Base-by-base conservation (phyloP, 179 eudicot genomes). In the Silene coronaria region DNA sequence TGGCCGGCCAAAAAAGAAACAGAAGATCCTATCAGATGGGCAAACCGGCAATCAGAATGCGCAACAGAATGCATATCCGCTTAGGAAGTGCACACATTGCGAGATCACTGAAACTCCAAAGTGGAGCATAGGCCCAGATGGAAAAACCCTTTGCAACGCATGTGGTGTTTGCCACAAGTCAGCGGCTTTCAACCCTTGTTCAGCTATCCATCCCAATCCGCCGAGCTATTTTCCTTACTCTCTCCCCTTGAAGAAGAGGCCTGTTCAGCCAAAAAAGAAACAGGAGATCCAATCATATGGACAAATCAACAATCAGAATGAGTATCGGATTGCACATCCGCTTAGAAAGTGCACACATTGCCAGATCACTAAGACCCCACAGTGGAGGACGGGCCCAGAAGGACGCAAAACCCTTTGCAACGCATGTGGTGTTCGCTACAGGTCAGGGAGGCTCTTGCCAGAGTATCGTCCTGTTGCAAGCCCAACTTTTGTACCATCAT, bases 391-490 rank as follows among this genome's bases (percentile, higher is more conserved):
- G 0, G 97, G 97, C 1, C 97, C 97, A n/a, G 58, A 84, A 85
- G 97, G 97, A 1, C 92, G 91, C 2, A 88, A 87, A 71, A 87
- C 90, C 4, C 90, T 91, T 14, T 91, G 97, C 84, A 91, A 91
- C 22, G 97, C 97, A 0, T 91, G 97, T 79, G 97, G 97, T 13
- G 91, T 91, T 71, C 92, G 92, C 1, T 82, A 86, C 83, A 90
- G 88, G 75, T 87, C 92, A 0, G 97, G 97, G 69, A 82, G 92
- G n/a, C 91, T 91, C 67, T 91, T 84, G 77, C 97, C 97, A 0
- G 97, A 91, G 80, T 91, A 91, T 65, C 85, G 97, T 45, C 97
- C 97, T 0, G 97, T 91, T 3, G 95, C 97, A 17, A 91, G 97
- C 79, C 97, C 97, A 0, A 91, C 95, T 0, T 91, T 88, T 34